Base-by-base conservation (phyloP, 371 early-diverging fungal genomes). In the Lichtheimia ramosa region DNA sequence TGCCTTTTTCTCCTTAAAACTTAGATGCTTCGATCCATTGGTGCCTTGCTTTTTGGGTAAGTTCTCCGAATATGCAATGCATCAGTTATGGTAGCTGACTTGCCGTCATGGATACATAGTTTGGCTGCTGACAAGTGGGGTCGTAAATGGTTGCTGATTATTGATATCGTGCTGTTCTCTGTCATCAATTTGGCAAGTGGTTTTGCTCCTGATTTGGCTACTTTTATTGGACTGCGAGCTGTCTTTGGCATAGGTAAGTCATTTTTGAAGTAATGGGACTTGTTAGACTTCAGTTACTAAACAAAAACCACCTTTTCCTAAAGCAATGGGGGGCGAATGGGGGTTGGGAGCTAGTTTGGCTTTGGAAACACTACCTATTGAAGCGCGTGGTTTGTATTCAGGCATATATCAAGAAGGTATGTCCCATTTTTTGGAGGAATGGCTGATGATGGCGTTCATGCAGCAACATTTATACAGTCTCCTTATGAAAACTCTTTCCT, bases 301-400 rank as follows among this genome's bases (percentile, higher is more conserved):
- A 34, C 34, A 34, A 34, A 34, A 34, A 8, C 34, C 25, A 25
- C n/a, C n/a, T n/a, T n/a, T 34, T 34, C 8, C 2, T 89, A 46
- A 34, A 34, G 74, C 83, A 10, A 86, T 89, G 86, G 91, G 91
- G 42, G 91, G 89, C 42, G 88, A 87, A 64, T 91, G 91, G 91
- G 75, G 71, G 21, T 77, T 91, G 16, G 86, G 88, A 18, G 83
- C 86, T 13, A 77, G 85, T 65, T 71, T 89, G 61, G 88, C 91
- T 0, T 71, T 91, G 70, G 91, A 91, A 66, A 61, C 79, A 15
- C 63, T 91, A 13, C 91, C 89, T 0, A 61, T 79, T 16, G 87
- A 88, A 66, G 70, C 83, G 41, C 74, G 89, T 40, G 91, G 91
- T 43, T 65, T 91, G 15, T 89, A 89, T 34, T 84, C 88, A 5